phyloP scores from a whole-genome alignment of 805 yeast genomes.

The Yamadazyma kitorensis region DNA sequence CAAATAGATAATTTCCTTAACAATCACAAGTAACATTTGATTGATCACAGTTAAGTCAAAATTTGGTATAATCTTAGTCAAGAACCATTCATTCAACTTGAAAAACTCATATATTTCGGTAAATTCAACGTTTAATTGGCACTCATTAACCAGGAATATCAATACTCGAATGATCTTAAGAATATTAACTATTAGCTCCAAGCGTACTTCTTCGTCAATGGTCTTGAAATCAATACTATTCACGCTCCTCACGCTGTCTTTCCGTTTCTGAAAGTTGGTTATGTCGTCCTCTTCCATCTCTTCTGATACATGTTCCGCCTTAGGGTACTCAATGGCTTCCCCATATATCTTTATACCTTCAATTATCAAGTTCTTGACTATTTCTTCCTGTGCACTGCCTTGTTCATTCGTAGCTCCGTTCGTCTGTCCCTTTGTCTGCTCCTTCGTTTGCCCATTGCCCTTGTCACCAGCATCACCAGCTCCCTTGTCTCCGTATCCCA shows the following conservation, averaged over 20 bases:
- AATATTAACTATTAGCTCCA: slow-evolving; percentile 22
- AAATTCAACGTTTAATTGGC: not conserved
- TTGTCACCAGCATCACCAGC: slow-evolving; percentile 3
- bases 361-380: slow-evolving; percentile 10
- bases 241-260: not conserved
- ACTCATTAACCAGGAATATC: slow-evolving; percentile 17
- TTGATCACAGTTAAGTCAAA: slow-evolving; percentile 11
- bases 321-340: slow-evolving; percentile 19
- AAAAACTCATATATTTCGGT: slow-evolving; percentile 7
- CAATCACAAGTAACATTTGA: slow-evolving; percentile 14
- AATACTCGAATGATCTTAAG: slow-evolving; percentile 19
- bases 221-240: slow-evolving; percentile 8
- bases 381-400: not conserved
- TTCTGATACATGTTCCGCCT: not conserved
- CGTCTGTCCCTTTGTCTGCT: not conserved
- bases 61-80: slow-evolving; percentile 7
- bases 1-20: slow-evolving; percentile 25
- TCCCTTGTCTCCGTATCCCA: slow-evolving; percentile 1
- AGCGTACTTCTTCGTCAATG: slow-evolving; percentile 20
- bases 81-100: slow-evolving; percentile 12
- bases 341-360: slow-evolving; percentile 19
- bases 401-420: slow-evolving; percentile 9
- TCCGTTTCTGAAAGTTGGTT: slow-evolving; percentile 7
- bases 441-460: not conserved
- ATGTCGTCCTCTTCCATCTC: slow-evolving; percentile 13